Evolutionary conservation across 345 rosid species (phyloP).

Genomic region (Nephelium lappaceum): DNA sequence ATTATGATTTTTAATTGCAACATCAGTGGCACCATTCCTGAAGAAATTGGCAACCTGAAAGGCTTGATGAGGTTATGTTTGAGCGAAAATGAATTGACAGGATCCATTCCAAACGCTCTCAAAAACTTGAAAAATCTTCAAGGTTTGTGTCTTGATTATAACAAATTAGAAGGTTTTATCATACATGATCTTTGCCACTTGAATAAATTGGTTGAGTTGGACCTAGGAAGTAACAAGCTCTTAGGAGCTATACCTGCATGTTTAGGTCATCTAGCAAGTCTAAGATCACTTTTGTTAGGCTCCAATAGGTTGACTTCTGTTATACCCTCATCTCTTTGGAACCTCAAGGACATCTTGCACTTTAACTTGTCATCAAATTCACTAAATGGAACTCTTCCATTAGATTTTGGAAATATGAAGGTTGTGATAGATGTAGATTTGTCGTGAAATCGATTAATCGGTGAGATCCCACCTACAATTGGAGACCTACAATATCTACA

Average conservation of each 20-base stretch:
- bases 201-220: background rate
- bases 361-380: background rate
- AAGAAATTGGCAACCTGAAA: constrained; percentile 10
- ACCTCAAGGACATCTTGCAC: background rate
- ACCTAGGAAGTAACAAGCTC: background rate
- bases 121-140: background rate
- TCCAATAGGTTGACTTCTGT: constrained; percentile 8
- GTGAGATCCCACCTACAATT: background rate
- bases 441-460: background rate
- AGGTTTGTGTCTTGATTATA: background rate
- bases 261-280: background rate
- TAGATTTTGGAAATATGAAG: background rate
- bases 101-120: constrained; percentile 16
- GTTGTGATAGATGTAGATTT: background rate
- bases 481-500: background rate
- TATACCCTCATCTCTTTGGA: constrained; percentile 11
- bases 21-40: constrained; percentile 17
- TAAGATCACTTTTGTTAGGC: background rate
- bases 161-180: constrained; percentile 9
- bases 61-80: constrained; percentile 1
- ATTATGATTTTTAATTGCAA: background rate
- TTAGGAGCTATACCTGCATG: constrained; percentile 13
- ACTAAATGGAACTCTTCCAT: background rate
- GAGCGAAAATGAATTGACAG: background rate
- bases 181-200: constrained; percentile 10